phyloP scores from a whole-genome alignment of 768 basidiomycete species.

The Boletus reticuloceps region DNA sequence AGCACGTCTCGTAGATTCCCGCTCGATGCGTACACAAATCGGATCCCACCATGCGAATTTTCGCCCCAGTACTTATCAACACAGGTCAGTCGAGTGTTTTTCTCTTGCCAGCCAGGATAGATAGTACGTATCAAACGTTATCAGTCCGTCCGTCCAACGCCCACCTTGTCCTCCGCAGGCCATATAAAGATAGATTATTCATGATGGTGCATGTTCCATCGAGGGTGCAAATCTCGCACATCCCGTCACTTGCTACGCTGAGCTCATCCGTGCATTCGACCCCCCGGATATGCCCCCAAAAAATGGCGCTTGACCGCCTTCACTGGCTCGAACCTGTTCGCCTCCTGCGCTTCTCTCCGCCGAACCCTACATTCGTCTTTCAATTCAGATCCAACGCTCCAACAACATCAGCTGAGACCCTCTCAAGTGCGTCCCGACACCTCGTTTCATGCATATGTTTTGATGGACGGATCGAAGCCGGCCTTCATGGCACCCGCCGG shows the following conservation, averaged over 20 bases:
- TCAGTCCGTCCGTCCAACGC: conserved; percentile 9
- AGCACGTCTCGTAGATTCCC: conserved; percentile 18
- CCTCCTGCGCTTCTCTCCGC: neutral
- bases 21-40: conserved; percentile 3
- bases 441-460: conserved; percentile 14
- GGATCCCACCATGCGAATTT: neutral
- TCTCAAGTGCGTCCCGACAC: conserved; percentile 23
- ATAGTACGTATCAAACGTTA: neutral
- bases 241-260: neutral
- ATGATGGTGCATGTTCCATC: neutral
- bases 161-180: neutral
- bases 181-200: conserved; percentile 15
- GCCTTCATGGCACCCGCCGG: conserved; percentile 17
- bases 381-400: conserved; percentile 1
- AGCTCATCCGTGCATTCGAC: neutral
- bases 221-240: conserved; percentile 11
- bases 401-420: neutral
- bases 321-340: neutral
- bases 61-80: conserved; percentile 37
- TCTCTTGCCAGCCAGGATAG: neutral
- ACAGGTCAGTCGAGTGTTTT: no score
- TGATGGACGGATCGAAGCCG: conserved; percentile 1
- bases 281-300: neutral
- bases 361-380: neutral
- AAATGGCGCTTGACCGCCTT: neutral